Base-by-base conservation (phyloP, 108 stramenopile genomes). In the Cyclotella baltica region DNA sequence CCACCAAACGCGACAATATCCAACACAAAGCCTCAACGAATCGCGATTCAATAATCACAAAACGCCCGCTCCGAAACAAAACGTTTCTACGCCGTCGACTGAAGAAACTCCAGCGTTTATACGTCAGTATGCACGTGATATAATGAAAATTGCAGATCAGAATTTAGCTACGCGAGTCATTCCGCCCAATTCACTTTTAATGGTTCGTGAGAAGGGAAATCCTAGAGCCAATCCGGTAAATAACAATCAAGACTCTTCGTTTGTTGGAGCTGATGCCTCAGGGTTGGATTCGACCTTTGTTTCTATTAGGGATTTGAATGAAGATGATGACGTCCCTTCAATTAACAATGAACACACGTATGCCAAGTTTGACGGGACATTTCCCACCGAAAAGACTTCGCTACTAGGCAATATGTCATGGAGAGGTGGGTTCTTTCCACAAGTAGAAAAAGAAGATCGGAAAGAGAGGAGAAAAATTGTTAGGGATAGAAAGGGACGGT, bases 81-180 rank as follows among this genome's bases (percentile, higher is more conserved):
- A 50, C 22, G 10, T 13, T 6, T 50, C 48, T 8, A 67, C 65
- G 3, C 48, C 65, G 11, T 29, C 65, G 40, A 59, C 68, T 0
- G 81, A 83, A 38, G 81, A 69, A 38, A 83, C 81, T 0, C 81
- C 81, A 25, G 81, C 81, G 31, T 83, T 83, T 34, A 53, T 83
- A 52, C 50, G 81, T 67, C 62, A 62, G 51, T 74, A 74, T 0
- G 81, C 81, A 16, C 72, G 59, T 35, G 80, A 75, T 33, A 6
- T 71, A 18, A 35, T 59, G 37, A 63, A 40, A 25, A 37, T 28
- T 36, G 65, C 34, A 10, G 65, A 71, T 56, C 13, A 38, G 37
- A 52, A 71, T 65, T 29, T 25, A 13, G 34, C 48, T 3, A 50
- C 48, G 47, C 8, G n/a, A 13, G 38, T 38, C 38, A 47, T 66